Percentiles rank a stretch among this genome's conserved stretches.
Evolutionary conservation across 768 basidiomycete species (phyloP).

Genomic region (Suillus subaureus): DNA sequence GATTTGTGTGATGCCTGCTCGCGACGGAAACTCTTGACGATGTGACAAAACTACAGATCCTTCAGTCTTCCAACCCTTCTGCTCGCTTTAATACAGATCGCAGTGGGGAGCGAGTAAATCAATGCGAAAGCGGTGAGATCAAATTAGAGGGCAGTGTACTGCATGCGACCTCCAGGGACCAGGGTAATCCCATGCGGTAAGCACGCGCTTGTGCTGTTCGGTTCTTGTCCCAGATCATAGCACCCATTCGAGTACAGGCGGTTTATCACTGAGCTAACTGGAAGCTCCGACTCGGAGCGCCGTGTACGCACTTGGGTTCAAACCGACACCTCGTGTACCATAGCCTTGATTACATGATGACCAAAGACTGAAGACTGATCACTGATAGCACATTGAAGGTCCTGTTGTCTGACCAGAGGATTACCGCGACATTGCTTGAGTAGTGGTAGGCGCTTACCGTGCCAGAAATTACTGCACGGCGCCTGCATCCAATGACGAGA

Average conservation of each 20-base stretch:
- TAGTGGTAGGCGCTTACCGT: not conserved
- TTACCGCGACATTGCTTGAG: not conserved
- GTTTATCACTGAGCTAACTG: not conserved
- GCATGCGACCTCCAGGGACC: not conserved
- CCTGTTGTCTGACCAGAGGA: not conserved
- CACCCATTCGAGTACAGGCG: not conserved
- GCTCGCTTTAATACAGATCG: not conserved
- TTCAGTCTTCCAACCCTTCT: too few species aligned
- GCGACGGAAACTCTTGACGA: not conserved
- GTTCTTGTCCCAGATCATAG: not conserved
- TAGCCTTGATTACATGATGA: not conserved
- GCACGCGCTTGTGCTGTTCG: not conserved
- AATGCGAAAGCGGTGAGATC: not conserved
- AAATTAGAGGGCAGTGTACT: not conserved
- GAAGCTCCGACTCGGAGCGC: not conserved
- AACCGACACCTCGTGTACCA: not conserved
- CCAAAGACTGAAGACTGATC: not conserved
- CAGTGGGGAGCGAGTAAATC: not conserved
- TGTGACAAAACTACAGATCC: not conserved
- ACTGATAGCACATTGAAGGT: not conserved
- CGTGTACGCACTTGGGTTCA: not conserved
- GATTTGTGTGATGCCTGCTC: too few species aligned
- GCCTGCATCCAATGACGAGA: not conserved
- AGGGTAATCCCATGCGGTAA: not conserved
- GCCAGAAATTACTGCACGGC: not conserved